Evolutionary conservation across 768 basidiomycete species (phyloP), one percentile per base, ranked within the genome.

Genomic region (Pleurotus salmoneostramineus): DNA sequence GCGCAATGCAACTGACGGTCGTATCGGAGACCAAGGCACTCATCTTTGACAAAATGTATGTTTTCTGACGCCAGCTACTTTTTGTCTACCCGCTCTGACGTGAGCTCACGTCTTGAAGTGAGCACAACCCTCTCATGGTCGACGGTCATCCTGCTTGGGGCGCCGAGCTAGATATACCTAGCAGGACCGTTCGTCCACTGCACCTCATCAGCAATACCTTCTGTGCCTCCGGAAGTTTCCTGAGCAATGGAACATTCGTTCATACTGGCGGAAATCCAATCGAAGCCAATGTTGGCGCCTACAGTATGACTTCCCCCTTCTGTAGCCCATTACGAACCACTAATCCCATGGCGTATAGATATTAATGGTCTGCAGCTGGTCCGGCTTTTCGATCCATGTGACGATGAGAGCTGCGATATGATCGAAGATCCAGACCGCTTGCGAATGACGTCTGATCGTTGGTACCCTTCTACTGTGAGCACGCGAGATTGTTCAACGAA

Each of bases 111-210:
- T 27, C 7, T 31, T 37, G 34, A 4, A 56, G 56, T 15, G 56
- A 56, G 7, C 68, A 79, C 58, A 78, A 80, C 48, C 73, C 77
- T 10, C 64, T 79, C 1, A 68, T 63, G 17, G 65, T 78, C 56
- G 68, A 77, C 49, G 74, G 72, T 1, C 77, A 78, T 58, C 65
- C 75, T 15, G 78, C 78, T 5, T 79, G 77, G 78, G 77, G 72
- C 37, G 75, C 74, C 6, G 65, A 80, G 11, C 72, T 77, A 63
- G 69, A 79, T 56, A 60, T 80, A 11, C 66, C 71, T 58, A 76
- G 76, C 2, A 72, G 76, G 40, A 70, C 66, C 3, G 68, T 71
- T 0, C 69, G 71, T 11, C 66, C 75, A 6, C 58, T 76, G 5
- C 63, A 70, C 46, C 62, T 73, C 15, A 51, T 70, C 6, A 69